Base-by-base conservation (phyloP, 2,329 filamentous ascomycete genomes). In the Exophiala viscosa region DNA sequence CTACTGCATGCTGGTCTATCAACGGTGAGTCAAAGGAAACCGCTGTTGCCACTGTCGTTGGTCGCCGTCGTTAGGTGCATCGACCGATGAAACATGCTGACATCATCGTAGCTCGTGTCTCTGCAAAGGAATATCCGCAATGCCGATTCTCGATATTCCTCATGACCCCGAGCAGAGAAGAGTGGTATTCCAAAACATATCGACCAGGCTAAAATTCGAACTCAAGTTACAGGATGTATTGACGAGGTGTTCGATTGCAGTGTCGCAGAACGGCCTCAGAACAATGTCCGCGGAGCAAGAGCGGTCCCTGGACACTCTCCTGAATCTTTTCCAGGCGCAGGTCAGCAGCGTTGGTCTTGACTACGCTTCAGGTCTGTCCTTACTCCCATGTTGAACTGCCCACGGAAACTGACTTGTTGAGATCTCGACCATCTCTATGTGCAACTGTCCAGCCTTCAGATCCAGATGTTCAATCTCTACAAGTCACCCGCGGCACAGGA, bases 271-370 rank as follows among this genome's bases (percentile, higher is more conserved):
- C 53, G 71, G 71, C 2, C 55, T 74, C 6, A 66, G 69, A 5
- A 60, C 58, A n/a, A 68, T 73, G 64, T 65, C 66, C 0, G 13
- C 60, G 1, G 69, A 73, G 6, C 70, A 72, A 44, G 71, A 74
- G 47, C 64, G 66, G 6, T 60, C 66, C 4, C 59, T 74, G 31
- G 67, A 70, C 38, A 65, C 68, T 20, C 41, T 73, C 11, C 57
- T 74, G 14, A 64, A 65, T 14, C 61, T 63, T 5, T 73, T 67
- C 44, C 69, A 73, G 43, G 57, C 55, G 4, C 67, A 71, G 32
- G 54, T 70, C 10, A 59, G 65, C n/a, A 70, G 69, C 18, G 55
- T 73, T 4, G 69, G 67, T n/a, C 50, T 62, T 6, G 66, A 70
- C 33, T 59, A 62, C 5, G 55, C 60, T 14, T 64, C 67, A 35